These are phyloP conservation scores for Trichoderma sp. DNA, from an alignment of 2,329 filamentous ascomycete genomes.

Conservation along the genomic window DNA sequence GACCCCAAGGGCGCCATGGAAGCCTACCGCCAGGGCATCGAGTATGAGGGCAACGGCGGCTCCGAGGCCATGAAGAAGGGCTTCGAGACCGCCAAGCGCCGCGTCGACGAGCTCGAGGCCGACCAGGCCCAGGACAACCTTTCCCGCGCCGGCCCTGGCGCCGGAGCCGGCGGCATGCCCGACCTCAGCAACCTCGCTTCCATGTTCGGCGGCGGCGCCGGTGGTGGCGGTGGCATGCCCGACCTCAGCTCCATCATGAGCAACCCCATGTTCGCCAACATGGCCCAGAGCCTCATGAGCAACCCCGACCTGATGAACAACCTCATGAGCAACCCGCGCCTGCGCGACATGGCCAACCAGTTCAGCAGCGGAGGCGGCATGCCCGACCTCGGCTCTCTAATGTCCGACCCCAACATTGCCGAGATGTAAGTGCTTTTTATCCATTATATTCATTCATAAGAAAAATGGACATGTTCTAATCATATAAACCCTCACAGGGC, in stretches of 20 bases:
- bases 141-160: slow-evolving; percentile 49
- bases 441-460: too few relatives aligned
- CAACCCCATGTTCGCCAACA: slow-evolving; percentile 97
- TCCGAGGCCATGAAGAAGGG: slow-evolving; percentile 98
- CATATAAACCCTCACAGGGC: slow-evolving; percentile 36
- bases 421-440: slow-evolving; percentile 71
- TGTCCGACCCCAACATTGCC: slow-evolving; percentile 89
- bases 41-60: slow-evolving; percentile 88
- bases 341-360: slow-evolving; percentile 82
- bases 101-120: slow-evolving; percentile 74
- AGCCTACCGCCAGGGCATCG: slow-evolving; percentile 88
- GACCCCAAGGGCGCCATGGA: slow-evolving; percentile 92
- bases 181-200: slow-evolving; percentile 68
- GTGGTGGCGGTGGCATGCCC: slow-evolving; percentile 76
- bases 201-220: slow-evolving; percentile 67
- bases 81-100: slow-evolving; percentile 85
- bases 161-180: slow-evolving; percentile 62
- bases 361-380: slow-evolving; percentile 78
- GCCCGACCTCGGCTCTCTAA: slow-evolving; percentile 81
- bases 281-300: slow-evolving; percentile 96
- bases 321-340: slow-evolving; percentile 88
- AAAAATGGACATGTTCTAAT: neutral
- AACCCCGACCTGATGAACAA: slow-evolving; percentile 91
- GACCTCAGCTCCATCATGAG: slow-evolving; percentile 86
- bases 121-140: slow-evolving; percentile 34